Percentiles rank a stretch among this genome's conserved stretches.
These are phyloP conservation scores for Coccinonectria pachysandricola DNA, from an alignment of 2,329 filamentous ascomycete species.

Conservation along the genomic window DNA sequence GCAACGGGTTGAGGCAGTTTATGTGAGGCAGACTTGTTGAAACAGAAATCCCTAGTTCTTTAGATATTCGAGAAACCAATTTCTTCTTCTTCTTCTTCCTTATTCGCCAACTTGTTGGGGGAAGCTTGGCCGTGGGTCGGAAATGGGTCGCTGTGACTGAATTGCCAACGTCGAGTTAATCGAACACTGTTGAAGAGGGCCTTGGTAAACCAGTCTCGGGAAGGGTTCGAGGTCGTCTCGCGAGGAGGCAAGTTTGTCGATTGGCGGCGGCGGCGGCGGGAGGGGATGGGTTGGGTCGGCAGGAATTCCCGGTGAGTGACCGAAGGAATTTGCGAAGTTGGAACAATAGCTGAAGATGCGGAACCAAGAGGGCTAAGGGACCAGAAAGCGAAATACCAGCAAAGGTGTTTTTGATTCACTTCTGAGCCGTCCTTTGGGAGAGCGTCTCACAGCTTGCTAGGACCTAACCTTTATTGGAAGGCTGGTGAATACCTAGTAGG, in stretches of 20 bases:
- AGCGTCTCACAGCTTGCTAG: slow-evolving; percentile 18
- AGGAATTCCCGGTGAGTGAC: slow-evolving; percentile 32
- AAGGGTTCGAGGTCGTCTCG: slow-evolving; percentile 25
- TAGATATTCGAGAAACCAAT: slow-evolving; percentile 1
- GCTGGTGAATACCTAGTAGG: slow-evolving; percentile 9
- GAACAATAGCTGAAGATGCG: slow-evolving; percentile 12
- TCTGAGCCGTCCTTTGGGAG: slow-evolving; percentile 15
- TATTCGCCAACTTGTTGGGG: slow-evolving; percentile 9
- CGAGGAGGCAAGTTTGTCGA: slow-evolving; percentile 14
- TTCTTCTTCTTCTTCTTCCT: slow-evolving; percentile 7
- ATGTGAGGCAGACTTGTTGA: slow-evolving; percentile 1
- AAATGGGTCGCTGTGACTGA: no score
- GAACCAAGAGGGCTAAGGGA: slow-evolving; percentile 12
- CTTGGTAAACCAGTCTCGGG: slow-evolving; percentile 20
- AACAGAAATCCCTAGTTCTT: slow-evolving; percentile 5
- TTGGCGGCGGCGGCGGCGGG: slow-evolving; percentile 13
- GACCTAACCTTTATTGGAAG: slow-evolving; percentile 20
- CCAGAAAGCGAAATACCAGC: slow-evolving; percentile 31
- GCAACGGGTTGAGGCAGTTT: slow-evolving; percentile 4
- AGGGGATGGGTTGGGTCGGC: slow-evolving; percentile 13
- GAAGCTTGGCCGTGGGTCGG: slow-evolving; percentile 3
- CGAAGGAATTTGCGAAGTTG: slow-evolving; percentile 30
- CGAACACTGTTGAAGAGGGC: slow-evolving; percentile 3
- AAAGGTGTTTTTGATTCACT: slow-evolving; percentile 27
- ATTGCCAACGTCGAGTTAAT: no score